These are phyloP conservation scores for Penicillium polonicum DNA, from an alignment of 2,329 filamentous ascomycete species.

Conservation along the genomic window DNA sequence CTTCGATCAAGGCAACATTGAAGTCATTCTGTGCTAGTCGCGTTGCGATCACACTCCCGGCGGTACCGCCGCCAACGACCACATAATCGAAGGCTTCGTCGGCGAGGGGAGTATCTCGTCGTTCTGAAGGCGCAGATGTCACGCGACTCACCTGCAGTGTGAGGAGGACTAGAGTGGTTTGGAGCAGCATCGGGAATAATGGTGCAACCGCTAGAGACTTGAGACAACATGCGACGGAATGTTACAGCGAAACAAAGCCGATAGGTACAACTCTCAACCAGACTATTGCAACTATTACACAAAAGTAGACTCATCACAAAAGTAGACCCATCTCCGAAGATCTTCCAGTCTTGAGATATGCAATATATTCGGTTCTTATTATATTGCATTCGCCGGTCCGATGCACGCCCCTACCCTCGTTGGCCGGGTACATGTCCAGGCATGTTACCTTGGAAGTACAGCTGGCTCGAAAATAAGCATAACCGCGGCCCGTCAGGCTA, in stretches of 20 bases:
- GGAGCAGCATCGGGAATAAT: conserved; percentile 5
- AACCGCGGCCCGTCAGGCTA: background rate
- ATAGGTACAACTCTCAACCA: background rate
- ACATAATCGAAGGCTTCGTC: conserved; percentile 27
- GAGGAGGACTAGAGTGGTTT: conserved; percentile 3
- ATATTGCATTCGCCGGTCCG: background rate
- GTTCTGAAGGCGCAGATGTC: background rate
- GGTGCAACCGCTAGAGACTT: background rate
- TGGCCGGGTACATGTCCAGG: background rate
- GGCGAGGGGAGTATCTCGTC: background rate
- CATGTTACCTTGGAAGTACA: background rate
- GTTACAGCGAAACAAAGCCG: background rate
- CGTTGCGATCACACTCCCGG: conserved; percentile 26
- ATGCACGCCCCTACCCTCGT: background rate
- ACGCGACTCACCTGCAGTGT: conserved; percentile 9
- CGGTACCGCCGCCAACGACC: conserved; percentile 29
- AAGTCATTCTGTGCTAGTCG: conserved; percentile 25
- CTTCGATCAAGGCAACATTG: conserved; percentile 31
- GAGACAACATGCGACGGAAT: background rate
- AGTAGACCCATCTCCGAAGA: background rate
- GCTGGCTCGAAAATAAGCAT: background rate
- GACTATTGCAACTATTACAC: background rate
- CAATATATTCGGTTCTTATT: background rate
- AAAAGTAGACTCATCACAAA: background rate
- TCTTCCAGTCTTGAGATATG: background rate